Evolutionary conservation across 2,329 filamentous ascomycete genomes (phyloP).

Genomic region (Botrytis tulipae): DNA sequence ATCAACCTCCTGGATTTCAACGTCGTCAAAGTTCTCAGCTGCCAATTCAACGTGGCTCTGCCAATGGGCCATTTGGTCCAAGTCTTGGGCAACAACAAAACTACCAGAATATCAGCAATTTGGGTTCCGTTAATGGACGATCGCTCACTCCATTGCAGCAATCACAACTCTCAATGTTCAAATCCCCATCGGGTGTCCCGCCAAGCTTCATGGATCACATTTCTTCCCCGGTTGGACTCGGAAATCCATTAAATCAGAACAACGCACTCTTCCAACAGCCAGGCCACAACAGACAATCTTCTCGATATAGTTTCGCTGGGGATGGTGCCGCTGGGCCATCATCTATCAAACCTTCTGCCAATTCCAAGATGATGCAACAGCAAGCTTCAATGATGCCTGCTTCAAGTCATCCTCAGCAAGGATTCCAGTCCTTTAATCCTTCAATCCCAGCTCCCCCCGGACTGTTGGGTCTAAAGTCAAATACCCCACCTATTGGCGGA

Average conservation of each 20-base stretch:
- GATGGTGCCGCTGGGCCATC: conserved; percentile 60
- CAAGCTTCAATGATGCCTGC: conserved; percentile 87
- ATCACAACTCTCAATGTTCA: conserved; percentile 60
- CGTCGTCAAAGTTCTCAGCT: conserved; percentile 69
- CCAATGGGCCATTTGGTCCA: conserved; percentile 54
- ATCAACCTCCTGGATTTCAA: conserved; percentile 48
- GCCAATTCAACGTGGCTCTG: conserved; percentile 66
- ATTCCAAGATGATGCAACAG: conserved; percentile 77
- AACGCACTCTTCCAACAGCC: conserved; percentile 55
- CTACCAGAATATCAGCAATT: conserved; percentile 51
- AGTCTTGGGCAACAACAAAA: conserved; percentile 45
- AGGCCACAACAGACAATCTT: conserved; percentile 79
- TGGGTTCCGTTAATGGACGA: conserved; percentile 63
- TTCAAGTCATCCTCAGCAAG: conserved; percentile 47
- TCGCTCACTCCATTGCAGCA: conserved; percentile 80
- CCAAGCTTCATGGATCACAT: conserved; percentile 58
- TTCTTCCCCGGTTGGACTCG: conserved; percentile 50
- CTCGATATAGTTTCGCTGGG: conserved; percentile 83
- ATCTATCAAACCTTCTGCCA: conserved; percentile 73
- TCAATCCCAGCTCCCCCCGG: conserved; percentile 84
- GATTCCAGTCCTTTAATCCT: conserved; percentile 74
- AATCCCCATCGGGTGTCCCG: conserved; percentile 39
- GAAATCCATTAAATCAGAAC: conserved; percentile 46
- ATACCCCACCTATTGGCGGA: conserved; percentile 80
- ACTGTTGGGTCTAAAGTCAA: conserved; percentile 83